These are phyloP conservation scores for Komagataella phaffii DNA, from an alignment of 805 yeast species.

Conservation along the genomic window DNA sequence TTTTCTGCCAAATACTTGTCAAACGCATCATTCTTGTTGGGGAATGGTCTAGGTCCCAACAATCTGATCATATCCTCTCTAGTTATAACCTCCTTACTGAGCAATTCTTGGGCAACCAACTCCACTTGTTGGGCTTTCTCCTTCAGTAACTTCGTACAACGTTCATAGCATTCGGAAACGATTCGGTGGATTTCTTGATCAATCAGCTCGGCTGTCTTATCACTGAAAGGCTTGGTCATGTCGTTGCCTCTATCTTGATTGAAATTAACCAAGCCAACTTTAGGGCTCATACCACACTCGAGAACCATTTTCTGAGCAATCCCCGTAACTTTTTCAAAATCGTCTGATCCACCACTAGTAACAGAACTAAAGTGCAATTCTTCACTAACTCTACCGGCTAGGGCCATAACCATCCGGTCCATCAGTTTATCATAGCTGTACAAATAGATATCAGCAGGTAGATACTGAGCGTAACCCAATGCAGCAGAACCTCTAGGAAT, in stretches of 20 bases:
- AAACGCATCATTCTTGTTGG: constrained; percentile 83
- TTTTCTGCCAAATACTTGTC: constrained; percentile 39
- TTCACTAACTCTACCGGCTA: constrained; percentile 95
- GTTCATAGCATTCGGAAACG: constrained; percentile 59
- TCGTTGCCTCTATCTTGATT: constrained; percentile 46
- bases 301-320: constrained; percentile 93
- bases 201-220: constrained; percentile 66
- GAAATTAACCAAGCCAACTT: constrained; percentile 74
- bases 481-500: constrained; percentile 97
- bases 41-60: constrained; percentile 85
- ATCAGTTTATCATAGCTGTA: constrained; percentile 63
- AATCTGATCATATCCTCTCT: constrained; percentile 88
- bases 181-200: constrained; percentile 76
- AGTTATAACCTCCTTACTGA: constrained; percentile 79
- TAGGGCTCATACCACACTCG: constrained; percentile 79
- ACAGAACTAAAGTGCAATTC: constrained; percentile 87
- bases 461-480: constrained; percentile 92
- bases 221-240: constrained; percentile 69
- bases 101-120: constrained; percentile 75
- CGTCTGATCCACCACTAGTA: constrained; percentile 93
- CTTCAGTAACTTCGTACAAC: constrained; percentile 54
- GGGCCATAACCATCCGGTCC: constrained; percentile 92
- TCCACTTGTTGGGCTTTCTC: constrained; percentile 70
- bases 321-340: constrained; percentile 87
- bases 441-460: constrained; percentile 86